Percentiles rank a stretch among this genome's conserved stretches.
These are phyloP conservation scores for Chlorociboria aeruginascens DNA, from an alignment of 495 filamentous ascomycete species.

Conservation along the genomic window DNA sequence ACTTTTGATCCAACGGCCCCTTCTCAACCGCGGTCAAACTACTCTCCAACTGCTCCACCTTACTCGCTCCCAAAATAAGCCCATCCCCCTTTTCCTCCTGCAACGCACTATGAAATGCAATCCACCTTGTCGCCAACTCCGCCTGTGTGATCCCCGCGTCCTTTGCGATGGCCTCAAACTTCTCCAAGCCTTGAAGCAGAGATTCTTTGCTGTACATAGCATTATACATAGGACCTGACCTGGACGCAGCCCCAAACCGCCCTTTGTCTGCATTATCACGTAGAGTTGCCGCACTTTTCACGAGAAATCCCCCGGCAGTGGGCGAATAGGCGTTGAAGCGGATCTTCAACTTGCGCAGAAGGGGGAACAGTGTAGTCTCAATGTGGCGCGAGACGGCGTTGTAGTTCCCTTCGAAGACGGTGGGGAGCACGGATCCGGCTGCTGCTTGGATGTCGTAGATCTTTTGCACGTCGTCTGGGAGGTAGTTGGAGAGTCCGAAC, in stretches of 20 bases:
- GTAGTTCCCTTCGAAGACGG: constrained; percentile 40
- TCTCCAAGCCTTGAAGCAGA: constrained; percentile 28
- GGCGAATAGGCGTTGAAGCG: constrained; percentile 36
- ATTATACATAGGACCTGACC: constrained; percentile 25
- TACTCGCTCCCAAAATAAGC: constrained; percentile 40
- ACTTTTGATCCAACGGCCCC: constrained; percentile 35
- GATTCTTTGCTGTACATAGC: constrained; percentile 31
- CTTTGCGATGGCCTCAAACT: constrained; percentile 34
- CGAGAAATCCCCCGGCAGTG: constrained; percentile 37
- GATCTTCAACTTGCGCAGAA: constrained; percentile 36
- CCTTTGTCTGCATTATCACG: constrained; percentile 21
- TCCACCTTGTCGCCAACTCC: constrained; percentile 45
- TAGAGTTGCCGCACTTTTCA: constrained; percentile 25
- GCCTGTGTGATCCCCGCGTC: constrained; percentile 33
- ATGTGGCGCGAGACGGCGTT: constrained; percentile 28
- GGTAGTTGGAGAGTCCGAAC: constrained; percentile 36
- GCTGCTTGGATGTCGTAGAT: constrained; percentile 31
- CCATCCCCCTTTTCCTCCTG: constrained; percentile 37
- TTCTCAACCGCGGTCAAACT: constrained; percentile 33
- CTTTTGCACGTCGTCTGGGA: constrained; percentile 30
- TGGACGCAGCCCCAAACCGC: constrained; percentile 24
- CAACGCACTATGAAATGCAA: constrained; percentile 38
- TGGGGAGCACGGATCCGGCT: constrained; percentile 30
- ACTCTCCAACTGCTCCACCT: constrained; percentile 34
- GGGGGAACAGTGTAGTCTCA: constrained; percentile 33